phyloP scores from a whole-genome alignment of 208 protist species.

The Wallacemonas sp. region DNA sequence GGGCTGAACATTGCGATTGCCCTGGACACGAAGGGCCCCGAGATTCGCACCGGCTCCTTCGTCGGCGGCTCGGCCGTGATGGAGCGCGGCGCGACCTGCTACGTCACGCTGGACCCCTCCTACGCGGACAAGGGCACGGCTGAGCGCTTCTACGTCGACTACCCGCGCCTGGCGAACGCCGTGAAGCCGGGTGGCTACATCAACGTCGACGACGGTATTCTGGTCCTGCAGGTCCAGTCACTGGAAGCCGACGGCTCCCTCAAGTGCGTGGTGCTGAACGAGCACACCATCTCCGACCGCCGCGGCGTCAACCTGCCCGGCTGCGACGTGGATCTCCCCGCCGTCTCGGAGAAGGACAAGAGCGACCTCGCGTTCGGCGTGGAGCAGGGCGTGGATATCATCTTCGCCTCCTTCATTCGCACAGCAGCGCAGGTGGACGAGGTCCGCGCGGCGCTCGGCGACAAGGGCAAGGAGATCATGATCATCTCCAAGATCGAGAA shows the following conservation, averaged over 20 bases:
- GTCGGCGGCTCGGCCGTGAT: constrained; percentile 73
- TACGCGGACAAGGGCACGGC: constrained; percentile 82
- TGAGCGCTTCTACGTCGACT: constrained; percentile 93
- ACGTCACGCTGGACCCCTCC: constrained; percentile 89
- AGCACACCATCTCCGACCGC: constrained; percentile 77
- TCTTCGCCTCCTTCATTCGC: constrained; percentile 99
- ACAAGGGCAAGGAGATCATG: constrained; percentile 87
- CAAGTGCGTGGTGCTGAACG: constrained; percentile 81
- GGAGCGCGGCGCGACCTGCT: constrained; percentile 68
- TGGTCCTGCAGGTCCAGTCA: constrained; percentile 88
- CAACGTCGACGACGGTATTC: constrained; percentile 97
- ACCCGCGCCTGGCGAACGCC: constrained; percentile 79
- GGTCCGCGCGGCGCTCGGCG: constrained; percentile 91
- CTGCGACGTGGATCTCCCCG: constrained; percentile 85
- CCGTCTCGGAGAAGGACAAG: constrained; percentile 93
- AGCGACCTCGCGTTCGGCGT: constrained; percentile 94
- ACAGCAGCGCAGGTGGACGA: constrained; percentile 93
- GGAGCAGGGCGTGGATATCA: constrained; percentile 97
- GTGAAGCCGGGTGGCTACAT: constrained; percentile 87
- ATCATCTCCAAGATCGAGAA: constrained; percentile 99
- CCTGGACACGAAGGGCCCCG: constrained; percentile 97
- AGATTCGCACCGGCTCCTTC: constrained; percentile 95
- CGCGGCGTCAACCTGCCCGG: constrained; percentile 90
- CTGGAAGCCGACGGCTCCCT: constrained; percentile 74
- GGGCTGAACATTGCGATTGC: constrained; percentile 93